Conservation (phyloP, 805 yeast genomes). For the Phaffomyces opuntiae region DNA sequence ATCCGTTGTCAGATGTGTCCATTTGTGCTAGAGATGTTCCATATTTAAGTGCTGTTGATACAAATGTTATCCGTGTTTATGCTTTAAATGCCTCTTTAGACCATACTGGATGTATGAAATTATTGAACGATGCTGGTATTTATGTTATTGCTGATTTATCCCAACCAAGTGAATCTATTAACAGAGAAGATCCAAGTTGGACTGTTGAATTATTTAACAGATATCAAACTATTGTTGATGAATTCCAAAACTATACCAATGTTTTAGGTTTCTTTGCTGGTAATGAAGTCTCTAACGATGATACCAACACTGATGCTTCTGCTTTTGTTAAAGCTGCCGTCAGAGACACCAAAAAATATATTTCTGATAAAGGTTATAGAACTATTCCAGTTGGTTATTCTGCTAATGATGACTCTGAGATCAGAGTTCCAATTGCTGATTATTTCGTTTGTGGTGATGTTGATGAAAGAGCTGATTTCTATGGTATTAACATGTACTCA, state of each 20-base stretch:
- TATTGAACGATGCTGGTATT: slow-evolving; percentile 67
- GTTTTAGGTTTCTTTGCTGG: slow-evolving; percentile 81
- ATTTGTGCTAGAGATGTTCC: slow-evolving; percentile 72
- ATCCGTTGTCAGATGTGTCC: slow-evolving; percentile 60
- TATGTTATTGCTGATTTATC: slow-evolving; percentile 77
- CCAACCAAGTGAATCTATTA: slow-evolving; percentile 56
- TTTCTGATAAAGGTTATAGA: slow-evolving; percentile 54
- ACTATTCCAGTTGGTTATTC: slow-evolving; percentile 76
- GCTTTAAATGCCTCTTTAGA: slow-evolving; percentile 59
- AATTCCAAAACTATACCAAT: slow-evolving; percentile 62
- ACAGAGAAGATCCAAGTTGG: slow-evolving; percentile 62
- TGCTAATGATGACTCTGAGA: slow-evolving; percentile 64
- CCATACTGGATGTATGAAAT: slow-evolving; percentile 62
- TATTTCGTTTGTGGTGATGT: slow-evolving; percentile 70
- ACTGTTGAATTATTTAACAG: slow-evolving; percentile 52
- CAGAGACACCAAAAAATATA: slow-evolving; percentile 69
- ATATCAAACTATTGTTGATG: slow-evolving; percentile 64
- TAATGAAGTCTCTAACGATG: slow-evolving; percentile 72
- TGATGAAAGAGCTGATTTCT: slow-evolving; percentile 66
- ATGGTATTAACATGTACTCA: slow-evolving; percentile 85
- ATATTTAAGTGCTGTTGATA: slow-evolving; percentile 50
- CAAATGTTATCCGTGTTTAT: slow-evolving; percentile 72
- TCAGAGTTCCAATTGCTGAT: slow-evolving; percentile 63
- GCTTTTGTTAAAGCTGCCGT: slow-evolving; percentile 80
- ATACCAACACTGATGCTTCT: slow-evolving; percentile 63